Evolutionary conservation across 2,329 filamentous ascomycete genomes (phyloP).

Genomic region (Colletotrichum viniferum): DNA sequence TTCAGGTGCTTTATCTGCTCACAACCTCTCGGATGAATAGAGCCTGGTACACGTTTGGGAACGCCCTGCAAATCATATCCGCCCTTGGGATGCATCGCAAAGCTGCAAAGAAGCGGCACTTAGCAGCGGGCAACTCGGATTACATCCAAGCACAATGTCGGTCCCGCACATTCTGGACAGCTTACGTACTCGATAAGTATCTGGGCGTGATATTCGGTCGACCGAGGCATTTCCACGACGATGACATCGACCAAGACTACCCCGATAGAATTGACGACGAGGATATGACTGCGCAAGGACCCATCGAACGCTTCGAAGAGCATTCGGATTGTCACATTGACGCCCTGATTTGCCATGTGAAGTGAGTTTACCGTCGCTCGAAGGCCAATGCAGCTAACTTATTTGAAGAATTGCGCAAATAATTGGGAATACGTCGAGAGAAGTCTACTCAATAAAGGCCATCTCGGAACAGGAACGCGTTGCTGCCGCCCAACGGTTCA

Average conservation of each 20-base stretch:
- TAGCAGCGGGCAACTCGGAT: conserved; percentile 29
- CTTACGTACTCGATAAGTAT: conserved; percentile 67
- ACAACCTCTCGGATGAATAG: conserved; percentile 64
- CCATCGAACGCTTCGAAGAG: conserved; percentile 28
- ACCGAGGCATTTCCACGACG: conserved; percentile 64
- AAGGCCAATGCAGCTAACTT: neutral
- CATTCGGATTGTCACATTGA: conserved; percentile 53
- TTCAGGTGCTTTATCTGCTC: conserved; percentile 63
- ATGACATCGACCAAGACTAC: conserved; percentile 66
- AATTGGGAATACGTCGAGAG: conserved; percentile 40
- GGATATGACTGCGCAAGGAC: conserved; percentile 48
- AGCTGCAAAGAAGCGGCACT: conserved; percentile 32
- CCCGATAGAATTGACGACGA: conserved; percentile 61
- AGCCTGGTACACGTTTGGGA: conserved; percentile 65
- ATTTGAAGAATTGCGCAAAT: conserved; percentile 36
- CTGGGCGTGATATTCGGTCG: conserved; percentile 67
- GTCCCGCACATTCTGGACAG: conserved; percentile 65
- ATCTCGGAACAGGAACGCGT: conserved; percentile 40
- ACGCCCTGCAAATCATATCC: conserved; percentile 55
- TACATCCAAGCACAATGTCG: conserved; percentile 56
- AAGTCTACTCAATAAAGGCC: conserved; percentile 43
- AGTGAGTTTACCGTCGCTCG: conserved; percentile 4
- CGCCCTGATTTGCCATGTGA: conserved; percentile 49
- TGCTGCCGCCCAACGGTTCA: conserved; percentile 40
- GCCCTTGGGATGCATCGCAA: conserved; percentile 45